A percentile compares a stretch with the other conserved stretches of the same genome.
phyloP scores from a whole-genome alignment of 2,329 filamentous ascomycete species.

The Phialemoniopsis sp. region DNA sequence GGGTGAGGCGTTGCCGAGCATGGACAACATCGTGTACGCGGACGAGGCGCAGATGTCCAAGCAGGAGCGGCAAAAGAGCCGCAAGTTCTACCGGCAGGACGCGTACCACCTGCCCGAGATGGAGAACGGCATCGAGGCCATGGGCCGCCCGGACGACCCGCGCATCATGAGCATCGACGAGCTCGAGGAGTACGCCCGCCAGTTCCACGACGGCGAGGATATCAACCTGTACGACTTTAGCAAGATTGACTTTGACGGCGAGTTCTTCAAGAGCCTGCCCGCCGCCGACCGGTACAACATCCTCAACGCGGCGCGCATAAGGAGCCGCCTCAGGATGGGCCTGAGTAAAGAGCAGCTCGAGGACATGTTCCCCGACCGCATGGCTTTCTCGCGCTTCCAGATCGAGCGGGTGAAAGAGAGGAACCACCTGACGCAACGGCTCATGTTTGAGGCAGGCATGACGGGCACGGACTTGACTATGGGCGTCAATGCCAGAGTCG shows the following conservation, averaged over 20 bases:
- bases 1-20: slow-evolving; percentile 64
- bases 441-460: slow-evolving; percentile 95
- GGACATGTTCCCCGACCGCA: slow-evolving; percentile 93
- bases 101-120: slow-evolving; percentile 92
- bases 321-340: slow-evolving; percentile 90
- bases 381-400: slow-evolving; percentile 96
- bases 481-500: slow-evolving; percentile 62
- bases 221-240: slow-evolving; percentile 92
- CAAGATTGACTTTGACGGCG: slow-evolving; percentile 95
- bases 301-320: slow-evolving; percentile 83
- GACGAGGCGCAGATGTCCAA: slow-evolving; percentile 83
- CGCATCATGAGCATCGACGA: slow-evolving; percentile 96
- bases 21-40: slow-evolving; percentile 74
- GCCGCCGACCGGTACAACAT: slow-evolving; percentile 94
- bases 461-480: slow-evolving; percentile 69
- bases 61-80: slow-evolving; percentile 67
- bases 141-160: slow-evolving; percentile 88
- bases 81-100: slow-evolving; percentile 86
- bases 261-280: slow-evolving; percentile 91
- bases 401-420: slow-evolving; percentile 90
- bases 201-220: slow-evolving; percentile 90
- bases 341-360: slow-evolving; percentile 95
- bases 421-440: slow-evolving; percentile 87
- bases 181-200: slow-evolving; percentile 85
- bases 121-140: slow-evolving; percentile 69